phyloP scores from a whole-genome alignment of 2,329 filamentous ascomycete species.

The Penicillium occitanis region DNA sequence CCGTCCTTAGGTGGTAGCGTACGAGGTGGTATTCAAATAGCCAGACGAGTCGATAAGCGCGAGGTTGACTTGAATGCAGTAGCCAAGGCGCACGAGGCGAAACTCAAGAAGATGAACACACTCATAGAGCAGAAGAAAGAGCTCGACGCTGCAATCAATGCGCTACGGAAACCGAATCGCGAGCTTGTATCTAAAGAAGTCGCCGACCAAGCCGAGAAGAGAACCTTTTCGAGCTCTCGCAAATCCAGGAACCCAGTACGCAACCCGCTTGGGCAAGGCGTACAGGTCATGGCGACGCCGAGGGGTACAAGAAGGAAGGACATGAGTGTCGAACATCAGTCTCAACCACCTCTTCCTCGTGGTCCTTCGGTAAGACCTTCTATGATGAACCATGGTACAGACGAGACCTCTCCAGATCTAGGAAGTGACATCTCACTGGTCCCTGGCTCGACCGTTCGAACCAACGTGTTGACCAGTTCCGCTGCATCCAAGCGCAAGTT shows the following conservation, averaged over 20 bases:
- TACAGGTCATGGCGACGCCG: conserved; percentile 53
- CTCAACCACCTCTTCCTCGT: conserved; percentile 24
- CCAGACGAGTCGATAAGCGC: conserved; percentile 48
- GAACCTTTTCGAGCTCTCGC: conserved; percentile 33
- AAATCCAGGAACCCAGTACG: conserved; percentile 45
- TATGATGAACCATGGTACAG: not conserved
- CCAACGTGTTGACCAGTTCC: conserved; percentile 23
- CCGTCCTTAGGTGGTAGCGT: conserved; percentile 38
- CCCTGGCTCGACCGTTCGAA: conserved; percentile 34
- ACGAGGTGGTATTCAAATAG: conserved; percentile 47
- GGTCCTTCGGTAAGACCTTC: conserved; percentile 26
- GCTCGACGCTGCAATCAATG: conserved; percentile 49
- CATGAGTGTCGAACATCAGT: conserved; percentile 24
- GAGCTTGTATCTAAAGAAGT: conserved; percentile 47
- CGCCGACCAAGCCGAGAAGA: conserved; percentile 44
- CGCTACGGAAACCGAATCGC: conserved; percentile 50
- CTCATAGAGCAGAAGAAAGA: conserved; percentile 50
- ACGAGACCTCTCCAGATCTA: conserved; percentile 26
- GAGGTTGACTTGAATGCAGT: conserved; percentile 51
- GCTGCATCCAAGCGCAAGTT: conserved; percentile 18
- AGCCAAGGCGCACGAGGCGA: conserved; percentile 47
- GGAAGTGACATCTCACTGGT: conserved; percentile 33
- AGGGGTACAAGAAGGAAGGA: conserved; percentile 40
- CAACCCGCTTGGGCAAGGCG: conserved; percentile 43
- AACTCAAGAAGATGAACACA: conserved; percentile 47